Conservation (phyloP, 495 filamentous ascomycete species). For the Talaromyces wortmannii region DNA sequence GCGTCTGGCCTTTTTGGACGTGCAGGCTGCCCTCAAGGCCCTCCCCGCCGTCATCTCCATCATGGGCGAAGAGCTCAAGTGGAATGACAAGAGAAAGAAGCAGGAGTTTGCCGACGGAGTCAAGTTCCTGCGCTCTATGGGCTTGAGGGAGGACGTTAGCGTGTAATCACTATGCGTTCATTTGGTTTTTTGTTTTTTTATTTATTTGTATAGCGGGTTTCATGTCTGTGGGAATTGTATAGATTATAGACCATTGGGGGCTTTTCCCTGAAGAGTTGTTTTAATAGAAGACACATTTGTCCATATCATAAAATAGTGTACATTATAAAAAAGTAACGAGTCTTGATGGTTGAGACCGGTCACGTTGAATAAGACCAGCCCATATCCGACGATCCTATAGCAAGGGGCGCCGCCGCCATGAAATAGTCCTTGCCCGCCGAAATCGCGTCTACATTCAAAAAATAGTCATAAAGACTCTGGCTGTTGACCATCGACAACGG, state of each 20-base stretch:
- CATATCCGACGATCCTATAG: background rate
- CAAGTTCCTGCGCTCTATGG: slow-evolving; percentile 65
- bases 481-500: slow-evolving; percentile 19
- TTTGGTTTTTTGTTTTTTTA: background rate
- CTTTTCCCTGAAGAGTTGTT: no score
- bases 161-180: background rate
- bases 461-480: background rate
- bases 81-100: slow-evolving; percentile 59
- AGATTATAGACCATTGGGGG: no score
- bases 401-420: background rate
- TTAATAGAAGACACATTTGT: no score
- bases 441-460: background rate
- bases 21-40: slow-evolving; percentile 74
- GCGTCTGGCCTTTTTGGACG: slow-evolving; percentile 74
- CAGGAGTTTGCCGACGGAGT: slow-evolving; percentile 70
- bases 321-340: background rate
- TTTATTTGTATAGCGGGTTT: background rate
- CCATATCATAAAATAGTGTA: background rate
- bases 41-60: slow-evolving; percentile 73
- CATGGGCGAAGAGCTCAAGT: slow-evolving; percentile 69
- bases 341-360: background rate
- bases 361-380: background rate
- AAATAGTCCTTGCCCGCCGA: background rate
- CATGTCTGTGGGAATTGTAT: background rate
- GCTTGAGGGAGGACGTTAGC: slow-evolving; percentile 27